phyloP scores from a whole-genome alignment of 2,329 filamentous ascomycete genomes.

The Aspergillus caelatus region DNA sequence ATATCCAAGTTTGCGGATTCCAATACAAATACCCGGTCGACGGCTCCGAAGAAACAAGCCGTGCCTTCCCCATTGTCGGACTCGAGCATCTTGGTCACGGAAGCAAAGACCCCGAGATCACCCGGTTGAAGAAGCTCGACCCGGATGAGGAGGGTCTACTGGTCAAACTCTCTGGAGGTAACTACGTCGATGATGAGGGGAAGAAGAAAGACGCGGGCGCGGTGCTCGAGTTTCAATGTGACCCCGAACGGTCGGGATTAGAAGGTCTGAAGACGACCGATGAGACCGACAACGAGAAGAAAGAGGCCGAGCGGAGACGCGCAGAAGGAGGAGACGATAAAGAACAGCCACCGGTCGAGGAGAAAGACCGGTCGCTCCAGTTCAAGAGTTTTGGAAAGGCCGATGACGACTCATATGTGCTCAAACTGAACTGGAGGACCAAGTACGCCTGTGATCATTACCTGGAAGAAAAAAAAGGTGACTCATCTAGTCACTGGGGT shows the following conservation, averaged over 20 bases:
- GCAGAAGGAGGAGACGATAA: constrained; percentile 27
- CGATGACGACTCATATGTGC: constrained; percentile 61
- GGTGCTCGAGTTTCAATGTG: constrained; percentile 83
- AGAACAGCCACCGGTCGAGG: constrained; percentile 21
- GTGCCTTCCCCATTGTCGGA: constrained; percentile 74
- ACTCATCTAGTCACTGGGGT: constrained; percentile 70
- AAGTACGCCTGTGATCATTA: constrained; percentile 78
- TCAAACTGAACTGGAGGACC: constrained; percentile 82
- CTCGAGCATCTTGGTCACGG: constrained; percentile 59
- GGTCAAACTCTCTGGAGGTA: constrained; percentile 66
- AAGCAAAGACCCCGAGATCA: constrained; percentile 62
- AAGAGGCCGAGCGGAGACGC: constrained; percentile 11
- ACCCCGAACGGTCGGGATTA: constrained; percentile 69
- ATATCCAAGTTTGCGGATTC: constrained; percentile 72
- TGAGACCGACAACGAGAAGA: constrained; percentile 28
- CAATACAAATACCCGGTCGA: constrained; percentile 56
- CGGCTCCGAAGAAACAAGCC: constrained; percentile 53
- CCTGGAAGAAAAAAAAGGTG: constrained; percentile 48
- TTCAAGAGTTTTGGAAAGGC: constrained; percentile 73
- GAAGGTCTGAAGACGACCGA: constrained; percentile 53
- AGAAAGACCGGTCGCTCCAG: constrained; percentile 53
- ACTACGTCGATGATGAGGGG: constrained; percentile 50
- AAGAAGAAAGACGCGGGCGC: constrained; percentile 64
- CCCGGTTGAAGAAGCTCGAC: constrained; percentile 68
- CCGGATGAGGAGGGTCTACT: constrained; percentile 71